Percentiles rank a stretch among this genome's conserved stretches.
Evolutionary conservation across 2,329 filamentous ascomycete species (phyloP).

Genomic region (Cryphonectria nitschkei): DNA sequence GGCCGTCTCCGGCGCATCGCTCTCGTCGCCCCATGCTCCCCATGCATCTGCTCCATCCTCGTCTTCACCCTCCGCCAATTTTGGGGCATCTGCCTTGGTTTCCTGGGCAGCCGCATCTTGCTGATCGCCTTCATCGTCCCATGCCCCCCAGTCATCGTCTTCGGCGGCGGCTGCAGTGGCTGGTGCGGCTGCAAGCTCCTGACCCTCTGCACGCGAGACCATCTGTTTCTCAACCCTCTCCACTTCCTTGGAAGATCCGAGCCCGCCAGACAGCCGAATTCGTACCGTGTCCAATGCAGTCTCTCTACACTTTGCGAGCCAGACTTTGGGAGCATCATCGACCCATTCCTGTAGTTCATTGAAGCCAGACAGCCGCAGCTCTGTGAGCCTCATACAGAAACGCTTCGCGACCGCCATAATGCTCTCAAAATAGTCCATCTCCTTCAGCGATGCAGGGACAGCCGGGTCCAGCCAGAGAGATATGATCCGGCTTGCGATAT

Average conservation of each 20-base stretch:
- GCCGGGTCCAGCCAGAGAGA: conserved; percentile 74
- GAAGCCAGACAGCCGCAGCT: conserved; percentile 64
- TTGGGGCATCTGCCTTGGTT: conserved; percentile 29
- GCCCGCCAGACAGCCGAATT: conserved; percentile 64
- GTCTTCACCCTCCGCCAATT: conserved; percentile 36
- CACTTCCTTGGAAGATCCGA: conserved; percentile 70
- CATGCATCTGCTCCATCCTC: conserved; percentile 44
- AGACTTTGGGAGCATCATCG: conserved; percentile 76
- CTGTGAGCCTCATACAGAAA: conserved; percentile 67
- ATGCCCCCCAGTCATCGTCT: conserved; percentile 75
- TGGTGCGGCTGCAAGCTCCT: conserved; percentile 58
- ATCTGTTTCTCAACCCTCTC: conserved; percentile 85
- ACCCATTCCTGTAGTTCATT: conserved; percentile 78
- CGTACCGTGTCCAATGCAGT: conserved; percentile 77
- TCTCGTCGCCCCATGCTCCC: conserved; percentile 39
- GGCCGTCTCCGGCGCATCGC: conserved; percentile 33
- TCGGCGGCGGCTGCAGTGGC: conserved; percentile 42
- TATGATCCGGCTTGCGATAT: conserved; percentile 69
- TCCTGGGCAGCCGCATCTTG: conserved; percentile 32
- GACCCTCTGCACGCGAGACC: conserved; percentile 69
- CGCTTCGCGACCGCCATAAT: conserved; percentile 65
- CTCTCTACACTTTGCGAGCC: conserved; percentile 84
- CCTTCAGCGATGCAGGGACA: conserved; percentile 74
- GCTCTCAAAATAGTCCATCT: conserved; percentile 72
- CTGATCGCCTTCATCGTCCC: conserved; percentile 70